These are phyloP conservation scores for Xylogone sp. DNA, from an alignment of 2,329 filamentous ascomycete genomes.

Conservation along the genomic window DNA sequence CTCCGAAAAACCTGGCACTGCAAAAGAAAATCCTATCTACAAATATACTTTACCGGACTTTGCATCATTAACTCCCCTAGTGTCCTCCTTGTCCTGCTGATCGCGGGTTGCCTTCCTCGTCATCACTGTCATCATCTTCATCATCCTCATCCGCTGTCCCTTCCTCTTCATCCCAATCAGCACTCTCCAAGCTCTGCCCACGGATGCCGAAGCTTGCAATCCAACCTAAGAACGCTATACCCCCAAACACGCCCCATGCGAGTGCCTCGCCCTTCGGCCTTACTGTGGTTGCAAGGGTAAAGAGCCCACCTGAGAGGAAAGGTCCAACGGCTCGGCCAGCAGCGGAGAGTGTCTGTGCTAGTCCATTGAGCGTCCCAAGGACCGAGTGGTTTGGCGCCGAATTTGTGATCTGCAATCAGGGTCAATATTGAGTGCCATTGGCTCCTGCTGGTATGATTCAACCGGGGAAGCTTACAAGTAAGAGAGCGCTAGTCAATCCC, in stretches of 20 bases:
- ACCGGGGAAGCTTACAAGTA: conserved; percentile 59
- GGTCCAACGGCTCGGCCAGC: conserved; percentile 85
- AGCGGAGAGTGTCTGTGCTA: conserved; percentile 90
- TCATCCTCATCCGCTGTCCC: conserved; percentile 14
- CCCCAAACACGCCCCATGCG: conserved; percentile 84
- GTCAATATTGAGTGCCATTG: conserved; percentile 1
- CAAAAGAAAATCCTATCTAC: background rate
- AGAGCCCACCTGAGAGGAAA: conserved; percentile 82
- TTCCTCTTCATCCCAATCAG: conserved; percentile 35
- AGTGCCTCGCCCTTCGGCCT: conserved; percentile 78
- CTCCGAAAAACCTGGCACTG: background rate
- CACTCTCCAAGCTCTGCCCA: conserved; percentile 57
- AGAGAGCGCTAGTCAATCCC: conserved; percentile 82
- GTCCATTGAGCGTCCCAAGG: conserved; percentile 84
- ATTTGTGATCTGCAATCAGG: conserved; percentile 72
- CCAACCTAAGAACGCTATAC: conserved; percentile 77
- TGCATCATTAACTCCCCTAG: background rate
- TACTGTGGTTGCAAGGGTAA: conserved; percentile 71
- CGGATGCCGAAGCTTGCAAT: conserved; percentile 74
- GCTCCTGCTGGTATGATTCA: background rate
- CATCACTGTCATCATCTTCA: conserved; percentile 15
- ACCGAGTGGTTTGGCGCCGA: conserved; percentile 82
- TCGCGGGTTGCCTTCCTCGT: background rate
- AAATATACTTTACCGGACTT: background rate
- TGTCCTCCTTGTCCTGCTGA: background rate